Conservation (phyloP, 2,329 filamentous ascomycete genomes). For the Epichloe hybrida region DNA sequence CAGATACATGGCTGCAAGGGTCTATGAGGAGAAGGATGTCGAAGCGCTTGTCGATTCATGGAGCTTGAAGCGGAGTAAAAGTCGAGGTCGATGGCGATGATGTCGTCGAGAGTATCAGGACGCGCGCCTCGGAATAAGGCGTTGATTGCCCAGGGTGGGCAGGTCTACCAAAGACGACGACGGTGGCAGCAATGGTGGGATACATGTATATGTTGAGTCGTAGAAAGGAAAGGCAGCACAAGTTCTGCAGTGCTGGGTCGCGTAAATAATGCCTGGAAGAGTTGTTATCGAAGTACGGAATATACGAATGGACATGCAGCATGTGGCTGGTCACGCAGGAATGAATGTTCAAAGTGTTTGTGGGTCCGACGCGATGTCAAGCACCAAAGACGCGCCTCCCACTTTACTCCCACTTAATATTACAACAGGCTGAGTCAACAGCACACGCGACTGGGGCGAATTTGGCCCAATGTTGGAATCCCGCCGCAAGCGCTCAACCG, state of each 20-base stretch:
- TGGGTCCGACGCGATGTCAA: constrained; percentile 12
- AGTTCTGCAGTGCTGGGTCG: background rate
- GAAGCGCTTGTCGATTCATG: constrained; percentile 13
- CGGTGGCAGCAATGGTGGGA: background rate
- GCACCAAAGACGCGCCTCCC: constrained; percentile 12
- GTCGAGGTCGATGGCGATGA: constrained; percentile 4
- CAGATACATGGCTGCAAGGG: constrained; percentile 63
- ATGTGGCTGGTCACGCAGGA: background rate
- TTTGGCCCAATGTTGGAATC: too few species aligned
- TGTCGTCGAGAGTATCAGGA: constrained; percentile 1
- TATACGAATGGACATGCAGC: background rate
- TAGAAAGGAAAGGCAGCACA: background rate
- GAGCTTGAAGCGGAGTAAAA: constrained; percentile 7
- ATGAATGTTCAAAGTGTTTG: constrained; percentile 9
- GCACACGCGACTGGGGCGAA: too few species aligned
- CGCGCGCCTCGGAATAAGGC: background rate
- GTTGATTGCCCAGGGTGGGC: background rate
- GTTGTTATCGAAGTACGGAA: background rate
- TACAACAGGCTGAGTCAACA: too few species aligned
- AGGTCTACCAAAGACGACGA: background rate
- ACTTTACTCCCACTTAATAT: too few species aligned
- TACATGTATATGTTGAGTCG: background rate
- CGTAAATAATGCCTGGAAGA: background rate
- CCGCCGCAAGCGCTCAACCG: too few species aligned
- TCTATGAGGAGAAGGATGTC: constrained; percentile 17